phyloP scores from a whole-genome alignment of 2,329 filamentous ascomycete species.

The Salinomyces thailandicus region DNA sequence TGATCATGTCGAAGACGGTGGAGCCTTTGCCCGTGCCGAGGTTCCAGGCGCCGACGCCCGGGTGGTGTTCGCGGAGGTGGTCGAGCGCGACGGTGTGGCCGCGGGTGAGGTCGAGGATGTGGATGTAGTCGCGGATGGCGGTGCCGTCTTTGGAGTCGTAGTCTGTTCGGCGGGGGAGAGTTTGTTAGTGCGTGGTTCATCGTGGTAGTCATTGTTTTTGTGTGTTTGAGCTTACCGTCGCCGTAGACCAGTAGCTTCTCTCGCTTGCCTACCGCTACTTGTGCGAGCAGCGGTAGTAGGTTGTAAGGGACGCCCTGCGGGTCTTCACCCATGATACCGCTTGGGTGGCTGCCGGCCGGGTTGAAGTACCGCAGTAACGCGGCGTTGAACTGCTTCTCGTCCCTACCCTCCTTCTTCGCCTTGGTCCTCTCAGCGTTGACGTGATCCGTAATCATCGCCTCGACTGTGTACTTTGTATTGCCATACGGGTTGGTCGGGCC shows the following conservation, averaged over 20 bases:
- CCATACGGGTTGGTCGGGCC: slow-evolving; percentile 97
- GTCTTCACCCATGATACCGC: slow-evolving; percentile 95
- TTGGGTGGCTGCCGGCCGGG: slow-evolving; percentile 87
- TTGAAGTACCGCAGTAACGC: slow-evolving; percentile 96
- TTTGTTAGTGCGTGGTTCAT: too few species aligned
- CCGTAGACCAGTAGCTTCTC: slow-evolving; percentile 93
- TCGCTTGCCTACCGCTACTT: slow-evolving; percentile 89
- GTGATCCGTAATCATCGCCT: slow-evolving; percentile 83
- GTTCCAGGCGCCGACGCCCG: slow-evolving; percentile 93
- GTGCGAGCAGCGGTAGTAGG: slow-evolving; percentile 82
- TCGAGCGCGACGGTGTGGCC: slow-evolving; percentile 85
- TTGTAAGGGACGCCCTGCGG: slow-evolving; percentile 94
- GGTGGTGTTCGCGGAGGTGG: slow-evolving; percentile 72
- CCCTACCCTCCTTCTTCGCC: slow-evolving; percentile 66
- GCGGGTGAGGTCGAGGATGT: slow-evolving; percentile 78
- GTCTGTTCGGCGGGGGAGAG: slow-evolving; percentile 44
- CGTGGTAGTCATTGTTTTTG: too few species aligned
- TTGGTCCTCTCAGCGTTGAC: slow-evolving; percentile 79
- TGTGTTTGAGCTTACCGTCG: slow-evolving; percentile 53
- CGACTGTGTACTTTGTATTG: slow-evolving; percentile 87
- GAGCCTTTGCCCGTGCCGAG: slow-evolving; percentile 87
- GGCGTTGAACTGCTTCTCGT: slow-evolving; percentile 76
- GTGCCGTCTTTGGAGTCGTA: slow-evolving; percentile 86
- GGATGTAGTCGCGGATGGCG: slow-evolving; percentile 95
- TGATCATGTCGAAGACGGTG: slow-evolving; percentile 96